These are phyloP conservation scores for Phytophthora ohioensis DNA, from an alignment of 352 stramenopile species.

Conservation along the genomic window DNA sequence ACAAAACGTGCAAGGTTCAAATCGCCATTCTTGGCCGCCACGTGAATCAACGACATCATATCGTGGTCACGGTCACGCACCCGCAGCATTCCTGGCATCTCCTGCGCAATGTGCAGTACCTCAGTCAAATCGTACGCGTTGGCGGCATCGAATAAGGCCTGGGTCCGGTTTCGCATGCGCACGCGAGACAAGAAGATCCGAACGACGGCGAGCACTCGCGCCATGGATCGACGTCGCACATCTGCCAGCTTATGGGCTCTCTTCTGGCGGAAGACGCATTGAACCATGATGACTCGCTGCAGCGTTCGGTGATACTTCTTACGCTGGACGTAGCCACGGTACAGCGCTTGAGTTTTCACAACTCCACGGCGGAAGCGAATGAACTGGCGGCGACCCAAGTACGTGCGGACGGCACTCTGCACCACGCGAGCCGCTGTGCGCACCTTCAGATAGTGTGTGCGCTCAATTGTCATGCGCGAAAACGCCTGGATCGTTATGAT, in stretches of 20 bases:
- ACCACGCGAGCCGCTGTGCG: constrained; percentile 61
- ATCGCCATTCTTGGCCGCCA: constrained; percentile 89
- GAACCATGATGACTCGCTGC: constrained; percentile 70
- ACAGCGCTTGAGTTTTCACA: constrained; percentile 74
- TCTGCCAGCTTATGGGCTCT: constrained; percentile 56
- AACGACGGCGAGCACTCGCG: constrained; percentile 76
- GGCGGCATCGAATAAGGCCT: constrained; percentile 81
- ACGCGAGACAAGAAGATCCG: constrained; percentile 83
- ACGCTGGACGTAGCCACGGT: constrained; percentile 67
- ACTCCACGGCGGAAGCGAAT: constrained; percentile 69
- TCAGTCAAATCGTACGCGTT: constrained; percentile 82
- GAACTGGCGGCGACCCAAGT: constrained; percentile 71
- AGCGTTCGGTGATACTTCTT: constrained; percentile 63
- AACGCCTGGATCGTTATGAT: constrained; percentile 79
- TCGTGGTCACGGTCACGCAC: constrained; percentile 79
- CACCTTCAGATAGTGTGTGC: constrained; percentile 64
- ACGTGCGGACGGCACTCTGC: constrained; percentile 78
- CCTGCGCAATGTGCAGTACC: constrained; percentile 84
- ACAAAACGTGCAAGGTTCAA: constrained; percentile 87
- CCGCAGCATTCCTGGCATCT: constrained; percentile 82
- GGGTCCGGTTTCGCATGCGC: constrained; percentile 82
- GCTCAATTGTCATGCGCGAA: constrained; percentile 68
- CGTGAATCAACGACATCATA: constrained; percentile 90
- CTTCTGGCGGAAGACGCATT: constrained; percentile 79
- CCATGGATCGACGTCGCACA: constrained; percentile 71